Conservation (phyloP, 169 alveolate species). For the Plasmodium sp. region DNA sequence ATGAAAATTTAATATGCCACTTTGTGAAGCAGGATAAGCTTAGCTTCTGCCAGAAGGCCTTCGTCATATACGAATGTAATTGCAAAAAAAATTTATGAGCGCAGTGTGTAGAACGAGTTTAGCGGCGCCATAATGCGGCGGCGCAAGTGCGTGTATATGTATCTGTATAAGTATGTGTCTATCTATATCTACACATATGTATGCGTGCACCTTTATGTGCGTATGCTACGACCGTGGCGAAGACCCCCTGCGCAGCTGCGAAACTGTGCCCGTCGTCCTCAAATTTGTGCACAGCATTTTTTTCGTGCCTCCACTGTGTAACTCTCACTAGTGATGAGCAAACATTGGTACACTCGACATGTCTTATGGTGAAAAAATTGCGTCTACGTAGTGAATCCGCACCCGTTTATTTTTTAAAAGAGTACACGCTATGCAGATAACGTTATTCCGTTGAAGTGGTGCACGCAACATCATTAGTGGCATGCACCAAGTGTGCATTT, state of each 20-base stretch:
- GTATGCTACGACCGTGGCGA: not conserved
- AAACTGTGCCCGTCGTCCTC: not conserved
- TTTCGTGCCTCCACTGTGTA: not conserved
- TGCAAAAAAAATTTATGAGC: not conserved
- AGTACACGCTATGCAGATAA: not conserved
- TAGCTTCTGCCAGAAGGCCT: conserved; percentile 41
- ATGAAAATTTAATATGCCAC: conserved; percentile 70
- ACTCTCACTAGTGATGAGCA: not conserved
- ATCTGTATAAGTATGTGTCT: not conserved
- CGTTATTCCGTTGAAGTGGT: not conserved
- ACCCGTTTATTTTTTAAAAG: not conserved
- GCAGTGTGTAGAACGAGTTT: conserved; percentile 9
- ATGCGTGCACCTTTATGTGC: not conserved
- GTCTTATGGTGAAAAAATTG: conserved; percentile 1
- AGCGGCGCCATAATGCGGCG: not conserved
- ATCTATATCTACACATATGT: not conserved
- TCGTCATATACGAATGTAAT: conserved; percentile 67
- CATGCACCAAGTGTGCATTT: not conserved
- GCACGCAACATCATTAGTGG: not conserved
- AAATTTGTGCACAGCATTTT: not conserved
- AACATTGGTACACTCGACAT: not conserved
- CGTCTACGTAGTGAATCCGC: not conserved
- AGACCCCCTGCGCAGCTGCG: not conserved
- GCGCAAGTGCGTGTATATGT: not conserved
- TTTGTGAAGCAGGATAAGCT: conserved; percentile 40